Percentiles rank a stretch among this genome's conserved stretches.
These are phyloP conservation scores for Cyberlindnera bimundalis DNA, from an alignment of 805 yeast genomes.

Conservation along the genomic window DNA sequence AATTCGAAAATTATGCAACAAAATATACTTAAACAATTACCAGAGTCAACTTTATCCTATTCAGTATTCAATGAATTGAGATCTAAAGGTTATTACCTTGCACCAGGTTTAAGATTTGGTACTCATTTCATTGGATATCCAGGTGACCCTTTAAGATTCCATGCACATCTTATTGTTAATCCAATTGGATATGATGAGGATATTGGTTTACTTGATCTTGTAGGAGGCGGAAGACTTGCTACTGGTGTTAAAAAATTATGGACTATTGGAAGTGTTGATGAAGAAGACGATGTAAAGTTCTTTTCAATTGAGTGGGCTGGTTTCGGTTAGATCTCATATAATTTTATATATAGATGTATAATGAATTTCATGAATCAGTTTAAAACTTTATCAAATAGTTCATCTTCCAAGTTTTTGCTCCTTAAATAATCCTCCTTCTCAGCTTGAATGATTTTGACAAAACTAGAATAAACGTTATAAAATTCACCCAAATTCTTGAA, in stretches of 20 bases:
- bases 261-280: constrained; percentile 49
- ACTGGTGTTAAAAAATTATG: constrained; percentile 88
- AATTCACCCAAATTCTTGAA: constrained; percentile 52
- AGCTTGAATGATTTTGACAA: constrained; percentile 39
- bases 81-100: constrained; percentile 46
- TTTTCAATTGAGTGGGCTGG: constrained; percentile 97
- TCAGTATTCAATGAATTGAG: constrained; percentile 15
- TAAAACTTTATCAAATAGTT: constrained; percentile 19
- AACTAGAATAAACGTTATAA: constrained; percentile 46
- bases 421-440: constrained; percentile 34
- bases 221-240: constrained; percentile 87
- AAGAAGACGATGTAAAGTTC: constrained; percentile 32
- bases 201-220: constrained; percentile 54
- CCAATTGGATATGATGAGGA: constrained; percentile 46
- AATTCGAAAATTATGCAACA: constrained; percentile 17
- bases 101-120: constrained; percentile 92
- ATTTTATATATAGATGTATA: background rate
- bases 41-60: constrained; percentile 6
- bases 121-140: constrained; percentile 88
- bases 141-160: constrained; percentile 89
- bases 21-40: constrained; percentile 2
- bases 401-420: constrained; percentile 28
- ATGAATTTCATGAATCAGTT: background rate
- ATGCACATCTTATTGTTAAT: constrained; percentile 77
- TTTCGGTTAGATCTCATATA: constrained; percentile 78